A percentile compares a stretch with the other conserved stretches of the same genome.
phyloP scores from a whole-genome alignment of 1,284 basidiomycete species.

The Rhodotorula sp. region DNA sequence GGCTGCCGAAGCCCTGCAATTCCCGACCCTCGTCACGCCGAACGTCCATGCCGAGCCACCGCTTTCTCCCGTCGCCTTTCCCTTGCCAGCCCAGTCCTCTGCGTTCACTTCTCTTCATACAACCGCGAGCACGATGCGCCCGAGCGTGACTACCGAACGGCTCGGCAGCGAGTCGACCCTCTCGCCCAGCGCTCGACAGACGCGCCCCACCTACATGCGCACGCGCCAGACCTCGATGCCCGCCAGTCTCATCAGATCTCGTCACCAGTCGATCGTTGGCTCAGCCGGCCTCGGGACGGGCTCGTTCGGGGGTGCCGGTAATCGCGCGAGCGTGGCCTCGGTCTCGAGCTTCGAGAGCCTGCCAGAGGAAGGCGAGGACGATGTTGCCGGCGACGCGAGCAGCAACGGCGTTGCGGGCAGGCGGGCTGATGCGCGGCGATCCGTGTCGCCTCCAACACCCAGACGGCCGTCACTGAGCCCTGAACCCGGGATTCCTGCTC shows the following conservation, averaged over 20 bases:
- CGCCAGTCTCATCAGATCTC: conserved; percentile 20
- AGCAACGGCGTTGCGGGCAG: not conserved
- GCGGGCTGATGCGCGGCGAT: not conserved
- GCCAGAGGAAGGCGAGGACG: conserved; percentile 33
- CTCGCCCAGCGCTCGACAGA: not conserved
- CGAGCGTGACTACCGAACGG: too few species aligned
- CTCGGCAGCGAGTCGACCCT: not conserved
- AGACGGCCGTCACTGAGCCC: not conserved
- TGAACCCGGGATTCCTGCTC: not conserved
- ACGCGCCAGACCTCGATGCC: conserved; percentile 14
- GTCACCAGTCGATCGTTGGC: conserved; percentile 21
- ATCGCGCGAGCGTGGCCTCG: conserved; percentile 34
- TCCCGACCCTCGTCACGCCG: not conserved
- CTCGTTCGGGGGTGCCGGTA: not conserved
- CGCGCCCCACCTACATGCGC: conserved; percentile 4
- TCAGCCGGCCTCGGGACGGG: not conserved
- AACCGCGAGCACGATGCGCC: too few species aligned
- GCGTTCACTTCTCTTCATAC: not conserved
- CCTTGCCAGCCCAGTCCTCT: not conserved
- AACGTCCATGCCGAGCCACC: not conserved
- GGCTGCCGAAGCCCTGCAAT: not conserved
- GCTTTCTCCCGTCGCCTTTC: not conserved
- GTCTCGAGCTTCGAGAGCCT: conserved; percentile 38
- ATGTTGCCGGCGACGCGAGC: not conserved
- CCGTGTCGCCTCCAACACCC: not conserved